Percentiles rank a stretch among this genome's conserved stretches.
Conservation (phyloP, 345 rosid species). For the Gossypium rotundifolium region DNA sequence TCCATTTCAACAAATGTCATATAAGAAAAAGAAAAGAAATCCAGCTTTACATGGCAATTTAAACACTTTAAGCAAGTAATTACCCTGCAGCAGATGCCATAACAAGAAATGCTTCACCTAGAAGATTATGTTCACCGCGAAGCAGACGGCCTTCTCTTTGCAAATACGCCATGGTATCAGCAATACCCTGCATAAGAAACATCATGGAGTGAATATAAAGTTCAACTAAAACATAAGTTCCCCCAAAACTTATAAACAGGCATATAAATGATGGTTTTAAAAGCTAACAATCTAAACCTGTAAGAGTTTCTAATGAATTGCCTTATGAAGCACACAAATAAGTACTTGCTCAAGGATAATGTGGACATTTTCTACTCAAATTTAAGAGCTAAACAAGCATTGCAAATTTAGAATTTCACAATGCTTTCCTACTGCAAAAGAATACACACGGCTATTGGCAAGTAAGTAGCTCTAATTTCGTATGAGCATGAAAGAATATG, state of each 20-base stretch:
- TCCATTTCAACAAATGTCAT: constrained; percentile 20
- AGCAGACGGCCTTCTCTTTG: constrained; percentile 76
- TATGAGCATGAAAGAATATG: too few relatives aligned
- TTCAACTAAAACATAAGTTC: not conserved
- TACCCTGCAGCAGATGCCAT: constrained; percentile 98
- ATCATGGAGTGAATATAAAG: not conserved
- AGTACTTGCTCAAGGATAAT: not conserved
- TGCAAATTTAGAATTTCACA: too few relatives aligned
- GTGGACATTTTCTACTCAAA: not conserved
- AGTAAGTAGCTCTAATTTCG: too few relatives aligned
- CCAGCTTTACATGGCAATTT: not conserved
- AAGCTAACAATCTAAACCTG: not conserved
- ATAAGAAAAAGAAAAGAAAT: constrained; percentile 1
- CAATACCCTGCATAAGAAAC: constrained; percentile 51
- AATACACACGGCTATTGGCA: too few relatives aligned
- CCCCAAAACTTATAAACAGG: not conserved
- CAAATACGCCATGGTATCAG: constrained; percentile 85
- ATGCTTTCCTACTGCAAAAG: not conserved
- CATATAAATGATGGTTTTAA: not conserved
- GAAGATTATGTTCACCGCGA: constrained; percentile 90
- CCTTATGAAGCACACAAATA: not conserved
- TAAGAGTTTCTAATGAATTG: not conserved
- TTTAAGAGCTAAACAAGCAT: not conserved
- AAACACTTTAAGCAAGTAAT: constrained; percentile 13
- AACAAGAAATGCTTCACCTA: constrained; percentile 96